Evolutionary conservation across 441 rosid species (phyloP), one percentile per base, ranked within the genome.

Genomic region (Eruca vesicaria): DNA sequence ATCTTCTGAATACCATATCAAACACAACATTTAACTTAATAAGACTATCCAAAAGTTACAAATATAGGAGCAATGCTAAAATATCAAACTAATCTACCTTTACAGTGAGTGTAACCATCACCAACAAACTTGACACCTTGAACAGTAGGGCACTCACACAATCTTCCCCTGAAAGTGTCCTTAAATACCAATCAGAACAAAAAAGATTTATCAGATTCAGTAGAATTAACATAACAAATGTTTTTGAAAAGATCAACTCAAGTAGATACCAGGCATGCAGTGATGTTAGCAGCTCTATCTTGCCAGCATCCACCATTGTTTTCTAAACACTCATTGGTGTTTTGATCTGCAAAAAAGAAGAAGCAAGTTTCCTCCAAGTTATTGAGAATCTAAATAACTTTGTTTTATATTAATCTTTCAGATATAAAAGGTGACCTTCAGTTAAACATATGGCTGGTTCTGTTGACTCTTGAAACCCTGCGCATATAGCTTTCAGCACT

Each of bases 131-230:
- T 62, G 31, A 62, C 66, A 62, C 66, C 66, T 7, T 62, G 66
- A 62, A 62, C 28, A 62, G 66, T 62, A 35, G 66, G 66, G 2
- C 66, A 62, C 66, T 62, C 50, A 19, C 66, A 62, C 66, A 62
- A 50, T 62, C 66, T 62, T 35, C 66, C 66, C 50, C 66, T 62
- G 23, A 62, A 62, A 35, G 66, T 62, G 6, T 62, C 66, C 66
- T 62, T 19, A 35, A 5, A 35, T 12, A 35, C 10, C 29, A 19
- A 3, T 33, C 45, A 61, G 3, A 33, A 33, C 48, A 62, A 62
- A 33, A 1, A 35, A 11, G 50, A 35, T 6, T 1, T 19, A 62
- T 62, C 18, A 62, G 11, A 35, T 7, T 62, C 16, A 62, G 16
- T 28, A 33, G 48, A 26, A 62, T 33, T 6, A 35, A 35, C 7